Base-by-base conservation (phyloP, 805 yeast genomes). In the Yarrowia bubula region DNA sequence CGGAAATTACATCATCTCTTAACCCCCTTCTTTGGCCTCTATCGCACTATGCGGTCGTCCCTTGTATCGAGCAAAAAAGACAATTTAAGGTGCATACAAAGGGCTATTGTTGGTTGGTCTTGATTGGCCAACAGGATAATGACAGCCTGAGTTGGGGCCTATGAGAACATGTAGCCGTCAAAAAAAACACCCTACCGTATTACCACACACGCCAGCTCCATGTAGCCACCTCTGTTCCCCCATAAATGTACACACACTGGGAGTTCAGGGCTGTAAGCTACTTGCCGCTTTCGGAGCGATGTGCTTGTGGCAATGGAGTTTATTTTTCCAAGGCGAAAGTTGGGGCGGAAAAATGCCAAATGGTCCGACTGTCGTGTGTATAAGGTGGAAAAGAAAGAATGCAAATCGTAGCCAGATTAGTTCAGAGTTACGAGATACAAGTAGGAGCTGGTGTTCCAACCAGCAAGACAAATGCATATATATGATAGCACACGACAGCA, bases 21-120 rank as follows among this genome's bases (percentile, higher is more conserved):
- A 28, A 46, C 35, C 50, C 50, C 28, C 37, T n/a, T 46, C 18
- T n/a, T 35, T 8, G 13, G 38, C 38, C 28, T 22, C 28, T 22
- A 22, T 35, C 38, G n/a, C n/a, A 35, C 38, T 35, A n/a, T 46
- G 31, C 55, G 15, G 11, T 22, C 5, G 3, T 48, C 28, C 57
- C 41, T 35, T 35, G 42, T 50, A 50, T 50, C 33, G 42, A 50
- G 57, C 57, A 50, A 50, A 33, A 17, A 33, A 48, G 13, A 50
- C 57, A 50, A 50, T 50, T 37, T 50, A 37, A 35, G 42, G 57
- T 50, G 57, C 57, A 50, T 50, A 50, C 57, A 50, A 50, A 50
- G 57, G n/a, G 57, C 57, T 50, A 37, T 50, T 37, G 42, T 35
- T 35, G 57, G 42, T 17, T 37, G 15, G 17, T 14, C 33, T 18